Percentiles rank a stretch among this genome's conserved stretches.
Evolutionary conservation across 2,329 filamentous ascomycete species (phyloP).

Genomic region (Microdochium nivale): DNA sequence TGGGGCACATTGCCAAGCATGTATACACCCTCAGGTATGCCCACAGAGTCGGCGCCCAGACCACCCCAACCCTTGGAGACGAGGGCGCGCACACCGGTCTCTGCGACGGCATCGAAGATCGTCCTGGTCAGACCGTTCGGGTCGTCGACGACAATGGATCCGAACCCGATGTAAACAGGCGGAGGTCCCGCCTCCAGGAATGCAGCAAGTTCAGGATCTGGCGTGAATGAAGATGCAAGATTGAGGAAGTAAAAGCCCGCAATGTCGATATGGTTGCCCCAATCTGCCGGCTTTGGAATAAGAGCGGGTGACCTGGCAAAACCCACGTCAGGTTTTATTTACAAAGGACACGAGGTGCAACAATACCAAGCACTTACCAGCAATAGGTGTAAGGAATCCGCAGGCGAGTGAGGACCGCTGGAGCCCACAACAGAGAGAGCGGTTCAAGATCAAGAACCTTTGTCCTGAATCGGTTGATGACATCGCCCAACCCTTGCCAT

Average conservation of each 20-base stretch:
- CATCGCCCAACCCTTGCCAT: constrained; percentile 84
- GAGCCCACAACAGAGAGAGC: constrained; percentile 73
- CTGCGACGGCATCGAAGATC: constrained; percentile 36
- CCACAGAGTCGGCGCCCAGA: constrained; percentile 61
- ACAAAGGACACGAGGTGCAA: background rate
- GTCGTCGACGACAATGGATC: constrained; percentile 45
- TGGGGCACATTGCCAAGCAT: constrained; percentile 83
- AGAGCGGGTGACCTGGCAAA: constrained; percentile 22
- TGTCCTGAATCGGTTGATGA: constrained; percentile 81
- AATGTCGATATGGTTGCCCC: constrained; percentile 43
- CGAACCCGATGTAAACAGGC: constrained; percentile 48
- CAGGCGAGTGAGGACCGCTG: constrained; percentile 67
- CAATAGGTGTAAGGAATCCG: constrained; percentile 83
- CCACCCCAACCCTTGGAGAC: constrained; percentile 88
- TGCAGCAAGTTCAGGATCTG: constrained; percentile 20
- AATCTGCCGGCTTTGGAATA: constrained; percentile 44
- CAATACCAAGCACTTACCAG: constrained; percentile 44
- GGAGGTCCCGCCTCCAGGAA: constrained; percentile 37
- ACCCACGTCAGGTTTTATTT: background rate
- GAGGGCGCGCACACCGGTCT: constrained; percentile 56
- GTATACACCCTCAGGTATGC: constrained; percentile 67
- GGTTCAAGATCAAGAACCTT: constrained; percentile 62
- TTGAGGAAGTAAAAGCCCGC: constrained; percentile 47
- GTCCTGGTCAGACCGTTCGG: constrained; percentile 31
- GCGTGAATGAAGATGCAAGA: constrained; percentile 21